Evolutionary conservation across 2,329 filamentous ascomycete species (phyloP), one percentile per base, ranked within the genome.

Genomic region (Calonectria pseudoturangicola): DNA sequence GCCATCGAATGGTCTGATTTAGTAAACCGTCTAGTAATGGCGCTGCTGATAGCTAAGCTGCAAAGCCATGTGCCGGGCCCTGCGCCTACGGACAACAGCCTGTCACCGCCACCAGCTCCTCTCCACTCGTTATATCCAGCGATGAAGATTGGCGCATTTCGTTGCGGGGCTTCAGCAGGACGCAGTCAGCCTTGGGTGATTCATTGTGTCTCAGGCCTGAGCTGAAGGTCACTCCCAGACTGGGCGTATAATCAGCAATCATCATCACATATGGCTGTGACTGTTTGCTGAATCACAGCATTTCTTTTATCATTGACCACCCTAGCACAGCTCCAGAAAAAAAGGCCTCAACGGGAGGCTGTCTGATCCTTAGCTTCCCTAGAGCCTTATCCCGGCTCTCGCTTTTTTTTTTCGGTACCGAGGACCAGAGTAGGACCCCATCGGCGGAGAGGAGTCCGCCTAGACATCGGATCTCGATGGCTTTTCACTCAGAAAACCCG

Each of bases 381-480:
- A 75, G 73, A 73, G 66, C 28, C 56, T 41, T 66, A 56, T 56
- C 74, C 70, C 68, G 56, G 70, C 72, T 67, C 51, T 73, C 63
- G 67, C 72, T 75, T 74, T 75, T 66, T 73, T 48, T 73, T 48
- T 70, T 70, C 72, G 60, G 74, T 63, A 76, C 69, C 73, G 66
- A 71, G 73, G 70, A 66, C 51, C 58, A 60, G 54, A 60, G 21
- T 12, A 25, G 39, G 5, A 18, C 54, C n/a, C 54, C 21, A 39
- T 60, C 39, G 12, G 25, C 33, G 33, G n/a, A 27, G 45, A 60
- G 9, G 21, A 36, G 18, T 25, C 12, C n/a, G n/a, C n/a, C 33
- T 41, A 18, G 33, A 60, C 72, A 50, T 47, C 50, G 64, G 58
- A 54, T 28, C 21, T n/a, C 47, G 47, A 70, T 70, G 66, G 62